Base-by-base conservation (phyloP, 768 basidiomycete species). In the Clathrus columnatus region DNA sequence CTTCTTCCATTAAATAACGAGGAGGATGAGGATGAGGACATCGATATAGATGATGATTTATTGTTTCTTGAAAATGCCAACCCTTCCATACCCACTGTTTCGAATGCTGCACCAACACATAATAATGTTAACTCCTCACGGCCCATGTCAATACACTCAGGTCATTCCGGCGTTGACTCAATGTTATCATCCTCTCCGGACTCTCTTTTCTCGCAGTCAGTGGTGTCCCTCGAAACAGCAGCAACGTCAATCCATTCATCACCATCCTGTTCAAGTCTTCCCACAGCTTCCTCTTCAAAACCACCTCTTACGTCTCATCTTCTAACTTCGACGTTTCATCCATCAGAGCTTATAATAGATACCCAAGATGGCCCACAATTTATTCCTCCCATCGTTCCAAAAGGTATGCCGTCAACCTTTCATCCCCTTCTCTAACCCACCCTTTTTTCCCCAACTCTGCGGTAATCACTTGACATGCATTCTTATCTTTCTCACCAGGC, bases 371-470 rank as follows among this genome's bases (percentile, higher is more conserved):
- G 70, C 1, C 83, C 82, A 72, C 81, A 84, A 61, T 91, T 91
- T 60, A 75, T 82, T 32, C 83, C 85, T 42, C 76, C 78, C 14
- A 74, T 74, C 52, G 84, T 91, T 54, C 89, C 89, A 8, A 84
- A 88, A 61, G 89, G 89, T 17, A 46, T 46, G 42, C 14, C 32
- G 48, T 61, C 75, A 16, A 84, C 83, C 56, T 86, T 79, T 2
- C 85, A 84, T 61, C 77, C 85, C 7, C 79, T 75, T 18, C 72
- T 72, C 61, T 82, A 86, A 50, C 21, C 42, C 28, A 14, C 27
- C 3, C 56, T 59, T 45, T 32, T 43, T 1, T 36, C 58, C 18
- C 47, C 59, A 32, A 21, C 7, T 14, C 47, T 57, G 28, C 11
- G 47, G 36, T 29, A 54, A 7, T 56, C 51, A 36, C 17, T 48